A percentile compares a stretch with the other conserved stretches of the same genome.
phyloP scores from a whole-genome alignment of 2,329 filamentous ascomycete genomes.

The Teratosphaeria destructans region DNA sequence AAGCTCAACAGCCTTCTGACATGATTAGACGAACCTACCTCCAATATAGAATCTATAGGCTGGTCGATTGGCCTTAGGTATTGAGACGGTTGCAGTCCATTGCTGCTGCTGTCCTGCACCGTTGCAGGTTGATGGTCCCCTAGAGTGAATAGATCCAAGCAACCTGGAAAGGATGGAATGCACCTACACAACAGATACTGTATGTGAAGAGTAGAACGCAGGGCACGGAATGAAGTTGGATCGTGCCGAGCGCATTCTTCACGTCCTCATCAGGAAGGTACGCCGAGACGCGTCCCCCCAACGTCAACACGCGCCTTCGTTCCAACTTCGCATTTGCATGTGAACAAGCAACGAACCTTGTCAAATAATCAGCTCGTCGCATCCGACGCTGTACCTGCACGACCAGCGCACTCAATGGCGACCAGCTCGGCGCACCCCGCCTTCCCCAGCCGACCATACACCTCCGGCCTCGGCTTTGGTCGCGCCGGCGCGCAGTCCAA shows the following conservation, averaged over 20 bases:
- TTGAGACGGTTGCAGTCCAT: too few relatives aligned
- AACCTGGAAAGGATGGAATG: too few relatives aligned
- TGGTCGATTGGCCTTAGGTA: too few relatives aligned
- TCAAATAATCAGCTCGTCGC: background rate
- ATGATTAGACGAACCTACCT: too few relatives aligned
- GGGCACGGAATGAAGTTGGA: background rate
- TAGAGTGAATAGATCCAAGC: too few relatives aligned
- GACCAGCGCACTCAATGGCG: conserved; percentile 32
- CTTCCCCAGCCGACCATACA: conserved; percentile 45
- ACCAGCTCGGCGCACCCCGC: conserved; percentile 38
- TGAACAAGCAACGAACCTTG: background rate
- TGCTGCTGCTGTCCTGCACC: too few relatives aligned
- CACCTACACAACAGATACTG: too few relatives aligned
- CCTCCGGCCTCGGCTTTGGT: conserved; percentile 31
- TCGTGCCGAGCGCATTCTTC: background rate
- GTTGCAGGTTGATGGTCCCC: too few relatives aligned
- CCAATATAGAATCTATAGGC: too few relatives aligned
- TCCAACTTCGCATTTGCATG: background rate
- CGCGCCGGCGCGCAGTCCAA: conserved; percentile 21
- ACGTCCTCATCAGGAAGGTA: background rate
- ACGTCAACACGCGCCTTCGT: background rate
- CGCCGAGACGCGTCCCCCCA: background rate
- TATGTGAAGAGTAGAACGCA: background rate
- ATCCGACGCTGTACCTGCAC: background rate
- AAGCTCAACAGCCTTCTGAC: too few relatives aligned